Conservation (phyloP, 2,329 filamentous ascomycete species). For the Aureobasidium sp. region DNA sequence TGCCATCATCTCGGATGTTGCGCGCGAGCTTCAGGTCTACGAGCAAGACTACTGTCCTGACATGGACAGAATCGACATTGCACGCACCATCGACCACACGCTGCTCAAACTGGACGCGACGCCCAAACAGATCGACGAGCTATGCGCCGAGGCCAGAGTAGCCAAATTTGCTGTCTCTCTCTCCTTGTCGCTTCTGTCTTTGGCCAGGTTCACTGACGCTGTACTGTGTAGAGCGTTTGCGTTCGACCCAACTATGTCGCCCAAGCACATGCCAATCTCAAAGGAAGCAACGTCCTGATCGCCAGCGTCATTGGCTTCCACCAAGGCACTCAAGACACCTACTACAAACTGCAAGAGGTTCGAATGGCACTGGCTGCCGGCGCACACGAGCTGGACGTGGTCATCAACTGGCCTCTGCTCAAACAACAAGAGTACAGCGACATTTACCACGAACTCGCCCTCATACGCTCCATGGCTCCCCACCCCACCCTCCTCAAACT, state of each 20-base stretch:
- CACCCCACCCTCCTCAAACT: constrained; percentile 43
- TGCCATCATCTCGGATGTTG: constrained; percentile 32
- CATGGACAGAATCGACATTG: constrained; percentile 19
- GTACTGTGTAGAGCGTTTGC: constrained; percentile 43
- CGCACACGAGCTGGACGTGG: constrained; percentile 51
- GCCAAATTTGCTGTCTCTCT: constrained; percentile 36
- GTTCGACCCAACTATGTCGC: constrained; percentile 47
- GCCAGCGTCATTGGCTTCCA: constrained; percentile 54
- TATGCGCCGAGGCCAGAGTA: constrained; percentile 48
- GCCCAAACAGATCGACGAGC: constrained; percentile 40
- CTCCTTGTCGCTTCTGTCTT: not conserved
- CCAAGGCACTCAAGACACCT: constrained; percentile 47
- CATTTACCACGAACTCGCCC: constrained; percentile 46
- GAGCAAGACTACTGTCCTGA: constrained; percentile 3
- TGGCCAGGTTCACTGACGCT: not conserved
- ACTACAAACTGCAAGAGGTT: constrained; percentile 45
- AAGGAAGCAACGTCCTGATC: constrained; percentile 41
- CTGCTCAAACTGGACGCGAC: constrained; percentile 43
- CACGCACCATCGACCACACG: constrained; percentile 39
- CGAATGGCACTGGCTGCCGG: constrained; percentile 41
- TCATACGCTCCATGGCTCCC: constrained; percentile 42
- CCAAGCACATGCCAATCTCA: constrained; percentile 42
- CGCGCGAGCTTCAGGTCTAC: constrained; percentile 17
- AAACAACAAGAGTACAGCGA: constrained; percentile 33
- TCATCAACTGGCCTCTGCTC: constrained; percentile 47